Percentiles rank a stretch among this genome's conserved stretches.
phyloP scores from a whole-genome alignment of 176 grass and related monocot species.

The Zea luxurians region DNA sequence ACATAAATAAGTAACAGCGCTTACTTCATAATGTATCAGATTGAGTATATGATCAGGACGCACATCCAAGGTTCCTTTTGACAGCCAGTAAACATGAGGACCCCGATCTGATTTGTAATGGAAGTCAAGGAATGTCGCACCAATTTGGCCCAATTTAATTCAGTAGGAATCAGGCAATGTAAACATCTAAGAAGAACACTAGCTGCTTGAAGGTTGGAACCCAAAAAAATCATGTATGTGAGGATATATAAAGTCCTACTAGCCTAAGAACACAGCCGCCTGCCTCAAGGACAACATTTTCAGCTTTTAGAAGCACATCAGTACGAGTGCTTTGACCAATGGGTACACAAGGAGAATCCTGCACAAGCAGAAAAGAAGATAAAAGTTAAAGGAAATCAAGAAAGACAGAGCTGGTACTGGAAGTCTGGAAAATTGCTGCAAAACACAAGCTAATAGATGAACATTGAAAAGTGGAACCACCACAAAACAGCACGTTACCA shows the following conservation, averaged over 20 bases:
- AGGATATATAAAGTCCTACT: constrained; percentile 97
- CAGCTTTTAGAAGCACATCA: constrained; percentile 80
- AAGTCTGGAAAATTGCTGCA: background rate
- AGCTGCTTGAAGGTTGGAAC: background rate
- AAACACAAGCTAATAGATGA: constrained; percentile 22
- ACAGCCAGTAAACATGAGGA: constrained; percentile 71
- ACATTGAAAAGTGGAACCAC: background rate
- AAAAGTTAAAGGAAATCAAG: constrained; percentile 27
- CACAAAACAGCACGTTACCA: background rate
- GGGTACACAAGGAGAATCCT: constrained; percentile 72
- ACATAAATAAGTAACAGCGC: constrained; percentile 31
- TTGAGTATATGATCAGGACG: constrained; percentile 83
- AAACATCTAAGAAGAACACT: background rate
- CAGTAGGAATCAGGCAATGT: background rate
- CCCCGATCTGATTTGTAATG: constrained; percentile 76
- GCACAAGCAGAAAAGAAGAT: constrained; percentile 33
- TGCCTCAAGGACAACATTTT: constrained; percentile 67
- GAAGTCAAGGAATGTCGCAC: constrained; percentile 48
- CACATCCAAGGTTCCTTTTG: constrained; percentile 71
- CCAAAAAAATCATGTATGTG: background rate
- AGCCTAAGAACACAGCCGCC: constrained; percentile 84
- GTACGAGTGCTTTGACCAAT: constrained; percentile 72
- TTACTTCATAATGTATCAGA: constrained; percentile 96
- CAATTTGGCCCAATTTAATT: constrained; percentile 14
- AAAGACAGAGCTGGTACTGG: background rate